Base-by-base conservation (phyloP, 306 rosid genomes). In the Cercis canadensis region DNA sequence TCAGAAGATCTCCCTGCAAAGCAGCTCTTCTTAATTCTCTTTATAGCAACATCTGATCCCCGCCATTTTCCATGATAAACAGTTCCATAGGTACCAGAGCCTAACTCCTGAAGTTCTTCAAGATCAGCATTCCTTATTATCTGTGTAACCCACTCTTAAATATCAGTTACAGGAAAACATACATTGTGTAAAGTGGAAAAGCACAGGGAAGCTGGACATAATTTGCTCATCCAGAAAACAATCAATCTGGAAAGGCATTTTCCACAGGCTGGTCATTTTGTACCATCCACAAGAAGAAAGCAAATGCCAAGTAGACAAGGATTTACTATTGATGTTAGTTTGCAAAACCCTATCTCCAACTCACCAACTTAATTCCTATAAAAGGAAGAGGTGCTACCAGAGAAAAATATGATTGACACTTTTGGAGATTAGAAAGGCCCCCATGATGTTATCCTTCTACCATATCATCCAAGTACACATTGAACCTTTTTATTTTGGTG, bases 21-120 rank as follows among this genome's bases (percentile, higher is more conserved):
- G 78, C 98, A 94, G 74, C 98, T 89, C 85, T 76, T 90, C 78
- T 89, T 90, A 21, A 89, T 94, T 83, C 95, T 90, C 82, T 94
- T 94, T 44, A 90, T 94, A 44, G 98, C 98, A 51, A 94, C 86
- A 72, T 90, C 98, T 8, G 98, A 82, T 73, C 98, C 98, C 75
- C 98, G 85, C 98, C 97, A 94, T 81, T 88, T 94, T 66, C 98
- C 96, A 71, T 90, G 97, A 82, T 87, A 94, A 72, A 94, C 98
- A 62, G 97, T 94, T 75, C 98, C 98, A 68, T 87, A 94, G 32
- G 97, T 90, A 75, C 98, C 98, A 39, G 97, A 90, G 66, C 98
- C 98, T 59, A 90, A 75, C 78, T 90, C 98, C 59, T 33, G 84
- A 78, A 89, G 85, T 32, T 94, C 98, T 85, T 94, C 97, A 3